Percentiles rank a stretch among this genome's conserved stretches.
phyloP scores from a whole-genome alignment of 106 monocot species.

The Apostasia ramifera region DNA sequence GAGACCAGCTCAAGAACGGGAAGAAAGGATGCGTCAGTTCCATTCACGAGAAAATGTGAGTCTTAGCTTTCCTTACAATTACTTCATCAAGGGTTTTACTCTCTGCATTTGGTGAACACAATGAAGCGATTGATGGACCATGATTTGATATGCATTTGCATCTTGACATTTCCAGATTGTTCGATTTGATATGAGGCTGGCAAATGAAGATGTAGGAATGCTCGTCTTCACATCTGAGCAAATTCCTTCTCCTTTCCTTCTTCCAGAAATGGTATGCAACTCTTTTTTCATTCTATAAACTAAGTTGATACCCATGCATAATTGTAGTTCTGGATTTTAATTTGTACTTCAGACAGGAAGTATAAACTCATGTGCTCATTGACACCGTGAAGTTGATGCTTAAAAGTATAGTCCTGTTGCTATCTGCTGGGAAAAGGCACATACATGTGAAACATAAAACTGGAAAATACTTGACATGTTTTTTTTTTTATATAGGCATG shows the following conservation, averaged over 20 bases:
- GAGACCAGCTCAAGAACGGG: conserved; percentile 85
- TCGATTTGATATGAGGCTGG: conserved; percentile 92
- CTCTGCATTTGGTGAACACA: not conserved
- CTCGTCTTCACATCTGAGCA: conserved; percentile 94
- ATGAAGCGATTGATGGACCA: not conserved
- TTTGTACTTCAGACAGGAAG: too few species aligned
- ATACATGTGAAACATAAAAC: too few species aligned
- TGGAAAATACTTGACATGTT: too few species aligned
- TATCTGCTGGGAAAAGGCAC: too few species aligned
- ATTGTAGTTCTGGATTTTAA: too few species aligned
- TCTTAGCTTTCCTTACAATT: conserved; percentile 5
- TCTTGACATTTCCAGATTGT: conserved; percentile 50
- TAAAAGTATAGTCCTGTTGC: too few species aligned
- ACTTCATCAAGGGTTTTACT: not conserved
- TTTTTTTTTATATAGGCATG: too few species aligned
- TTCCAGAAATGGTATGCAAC: conserved; percentile 87
- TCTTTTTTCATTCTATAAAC: conserved; percentile 1
- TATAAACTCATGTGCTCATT: too few species aligned
- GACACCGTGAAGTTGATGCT: too few species aligned
- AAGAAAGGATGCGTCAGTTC: conserved; percentile 76
- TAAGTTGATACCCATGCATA: too few species aligned
- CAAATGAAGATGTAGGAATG: conserved; percentile 98
- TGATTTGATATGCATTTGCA: not conserved
- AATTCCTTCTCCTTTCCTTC: conserved; percentile 86
- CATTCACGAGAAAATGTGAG: conserved; percentile 86